These are phyloP conservation scores for Mytilinidion resinicola DNA, from an alignment of 495 filamentous ascomycete genomes.

Conservation along the genomic window DNA sequence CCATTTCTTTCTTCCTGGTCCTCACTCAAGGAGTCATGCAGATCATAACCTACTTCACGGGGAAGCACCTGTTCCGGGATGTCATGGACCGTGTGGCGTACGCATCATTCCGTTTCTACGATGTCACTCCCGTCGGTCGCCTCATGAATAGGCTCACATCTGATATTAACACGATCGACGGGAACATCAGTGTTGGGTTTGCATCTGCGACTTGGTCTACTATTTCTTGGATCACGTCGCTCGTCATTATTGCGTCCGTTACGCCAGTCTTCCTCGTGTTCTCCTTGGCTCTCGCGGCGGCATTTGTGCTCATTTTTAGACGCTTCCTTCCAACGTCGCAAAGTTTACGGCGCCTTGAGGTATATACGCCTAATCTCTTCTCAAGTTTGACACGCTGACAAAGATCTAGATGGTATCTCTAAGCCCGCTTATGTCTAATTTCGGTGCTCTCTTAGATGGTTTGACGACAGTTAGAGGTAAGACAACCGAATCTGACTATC, in stretches of 20 bases:
- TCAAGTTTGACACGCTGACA: not conserved
- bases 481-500: not conserved
- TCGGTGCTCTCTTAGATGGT: conserved; percentile 71
- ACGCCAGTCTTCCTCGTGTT: conserved; percentile 71
- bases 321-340: conserved; percentile 77
- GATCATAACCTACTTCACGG: conserved; percentile 66
- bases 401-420: conserved; percentile 59
- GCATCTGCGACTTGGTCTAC: conserved; percentile 56
- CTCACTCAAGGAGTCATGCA: conserved; percentile 45
- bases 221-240: conserved; percentile 63
- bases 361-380: conserved; percentile 1
- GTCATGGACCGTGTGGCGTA: conserved; percentile 63
- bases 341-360: conserved; percentile 67
- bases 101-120: conserved; percentile 81
- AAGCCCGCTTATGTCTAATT: conserved; percentile 77
- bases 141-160: conserved; percentile 83
- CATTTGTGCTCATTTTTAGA: conserved; percentile 62
- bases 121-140: conserved; percentile 74
- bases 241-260: conserved; percentile 66
- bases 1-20: conserved; percentile 56
- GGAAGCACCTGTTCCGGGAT: conserved; percentile 61
- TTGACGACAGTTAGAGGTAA: conserved; percentile 58
- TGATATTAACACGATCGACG: conserved; percentile 78
- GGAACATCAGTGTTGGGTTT: conserved; percentile 65
- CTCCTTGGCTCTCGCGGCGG: conserved; percentile 53